Base-by-base conservation (phyloP, 805 yeast species). In the Candida germanica region DNA sequence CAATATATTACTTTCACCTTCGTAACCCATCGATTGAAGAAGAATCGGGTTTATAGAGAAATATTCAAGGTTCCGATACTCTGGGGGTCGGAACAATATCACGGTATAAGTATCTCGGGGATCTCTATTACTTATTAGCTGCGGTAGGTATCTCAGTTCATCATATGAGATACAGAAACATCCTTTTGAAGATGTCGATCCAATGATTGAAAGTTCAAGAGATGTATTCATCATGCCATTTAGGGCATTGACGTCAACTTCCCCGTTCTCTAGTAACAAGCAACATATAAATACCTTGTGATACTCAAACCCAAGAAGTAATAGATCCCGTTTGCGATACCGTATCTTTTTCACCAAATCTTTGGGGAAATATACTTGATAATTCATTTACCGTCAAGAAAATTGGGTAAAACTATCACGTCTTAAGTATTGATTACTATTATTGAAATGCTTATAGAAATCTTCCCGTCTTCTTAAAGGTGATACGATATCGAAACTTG, bases 41-140 rank as follows among this genome's bases (percentile, higher is more conserved):
- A 77, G 61, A 3, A 87, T 83, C 0, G 96, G 94, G n/a, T 70
- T 63, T 3, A 80, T 54, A 0, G 96, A 80, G 45, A 77, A 83
- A 54, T 84, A 87, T 46, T 88, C 95, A 68, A 89, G 69, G 40
- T 75, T 72, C 19, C 68, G 69, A 13, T 83, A 76, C 29, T 74
- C 71, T 0, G 97, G 97, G 1, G 93, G 83, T 17, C 74, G 73
- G 52, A 77, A 88, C n/a, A 72, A 48, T 2, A 58, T 39, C n/a
- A 56, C 35, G 2, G 49, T 43, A 12, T 29, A 26, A 3, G 31
- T 20, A 13, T n/a, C n/a, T n/a, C n/a, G n/a, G n/a, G n/a, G n/a
- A n/a, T n/a, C n/a, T n/a, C n/a, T n/a, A n/a, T n/a, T n/a, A n/a
- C n/a, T n/a, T n/a, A n/a, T n/a, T n/a, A n/a, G n/a, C n/a, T n/a